Percentiles rank a stretch among this genome's conserved stretches.
Evolutionary conservation across 495 filamentous ascomycete genomes (phyloP).

Genomic region (Xeromyces bisporus): DNA sequence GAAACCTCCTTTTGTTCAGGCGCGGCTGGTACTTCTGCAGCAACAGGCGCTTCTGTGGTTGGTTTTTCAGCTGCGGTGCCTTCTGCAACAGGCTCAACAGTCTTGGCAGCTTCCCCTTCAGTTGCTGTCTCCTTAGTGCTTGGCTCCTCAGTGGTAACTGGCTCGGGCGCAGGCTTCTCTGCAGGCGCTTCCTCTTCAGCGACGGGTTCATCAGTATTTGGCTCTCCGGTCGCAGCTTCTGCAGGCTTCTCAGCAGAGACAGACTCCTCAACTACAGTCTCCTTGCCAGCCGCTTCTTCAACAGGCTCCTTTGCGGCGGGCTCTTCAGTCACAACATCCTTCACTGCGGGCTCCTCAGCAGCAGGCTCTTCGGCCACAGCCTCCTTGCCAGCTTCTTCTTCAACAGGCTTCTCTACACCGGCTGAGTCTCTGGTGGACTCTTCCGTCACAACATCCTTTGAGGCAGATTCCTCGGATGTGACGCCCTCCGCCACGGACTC

Average conservation of each 20-base stretch:
- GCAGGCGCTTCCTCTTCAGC: constrained; percentile 3
- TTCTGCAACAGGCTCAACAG: constrained; percentile 1
- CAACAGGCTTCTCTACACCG: constrained; percentile 2
- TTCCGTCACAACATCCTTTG: background rate
- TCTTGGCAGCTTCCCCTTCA: background rate
- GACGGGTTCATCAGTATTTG: background rate
- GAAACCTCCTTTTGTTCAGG: background rate
- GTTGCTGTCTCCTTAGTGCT: constrained; percentile 1
- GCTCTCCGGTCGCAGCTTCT: too few relatives aligned
- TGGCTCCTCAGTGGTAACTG: constrained; percentile 2
- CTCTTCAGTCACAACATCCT: constrained; percentile 1
- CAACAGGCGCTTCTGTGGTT: background rate
- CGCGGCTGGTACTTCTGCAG: background rate
- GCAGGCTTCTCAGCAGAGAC: background rate
- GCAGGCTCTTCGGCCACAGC: constrained; percentile 2
- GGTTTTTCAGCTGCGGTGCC: constrained; percentile 1
- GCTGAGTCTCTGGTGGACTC: constrained; percentile 3
- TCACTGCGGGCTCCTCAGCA: constrained; percentile 1
- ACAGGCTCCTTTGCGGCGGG: constrained; percentile 1
- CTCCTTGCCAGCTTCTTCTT: constrained; percentile 2
- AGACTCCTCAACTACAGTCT: constrained; percentile 1
- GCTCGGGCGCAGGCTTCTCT: constrained; percentile 1
- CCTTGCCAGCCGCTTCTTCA: constrained; percentile 3
- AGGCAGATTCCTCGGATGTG: constrained; percentile 2
- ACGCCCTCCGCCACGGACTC: constrained; percentile 2